These are phyloP conservation scores for Pugionium cornutum DNA, from an alignment of 345 rosid species.

Conservation along the genomic window DNA sequence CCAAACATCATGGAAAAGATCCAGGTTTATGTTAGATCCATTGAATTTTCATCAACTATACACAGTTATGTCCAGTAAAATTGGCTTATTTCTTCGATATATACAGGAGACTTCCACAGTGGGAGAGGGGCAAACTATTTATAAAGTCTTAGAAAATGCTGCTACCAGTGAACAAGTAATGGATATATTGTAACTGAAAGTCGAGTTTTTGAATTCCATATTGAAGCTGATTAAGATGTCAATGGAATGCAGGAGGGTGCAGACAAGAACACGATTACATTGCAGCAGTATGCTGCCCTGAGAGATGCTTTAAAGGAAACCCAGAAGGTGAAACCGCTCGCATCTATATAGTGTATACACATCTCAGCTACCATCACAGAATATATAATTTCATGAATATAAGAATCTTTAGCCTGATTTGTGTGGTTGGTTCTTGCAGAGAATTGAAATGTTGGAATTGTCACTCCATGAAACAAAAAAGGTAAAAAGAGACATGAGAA, in stretches of 20 bases:
- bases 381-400: not conserved
- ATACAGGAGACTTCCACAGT: constrained; percentile 15
- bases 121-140: constrained; percentile 14
- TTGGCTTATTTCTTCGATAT: not conserved
- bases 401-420: not conserved
- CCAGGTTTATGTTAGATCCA: constrained; percentile 19
- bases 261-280: constrained; percentile 11
- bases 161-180: not conserved
- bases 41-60: not conserved
- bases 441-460: constrained; percentile 25
- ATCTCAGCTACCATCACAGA: not conserved
- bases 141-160: constrained; percentile 21
- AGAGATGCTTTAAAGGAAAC: constrained; percentile 15
- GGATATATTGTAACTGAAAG: not conserved
- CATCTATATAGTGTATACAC: not conserved
- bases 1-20: constrained; percentile 58
- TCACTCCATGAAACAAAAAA: constrained; percentile 32
- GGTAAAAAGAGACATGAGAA: constrained; percentile 22
- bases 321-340: constrained; percentile 13
- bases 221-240: constrained; percentile 3
- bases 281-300: constrained; percentile 22
- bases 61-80: constrained; percentile 1
- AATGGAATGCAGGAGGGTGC: constrained; percentile 19
- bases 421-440: constrained; percentile 27
- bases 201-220: not conserved